These are phyloP conservation scores for Cladosporium phlei DNA, from an alignment of 2,329 filamentous ascomycete species.

Conservation along the genomic window DNA sequence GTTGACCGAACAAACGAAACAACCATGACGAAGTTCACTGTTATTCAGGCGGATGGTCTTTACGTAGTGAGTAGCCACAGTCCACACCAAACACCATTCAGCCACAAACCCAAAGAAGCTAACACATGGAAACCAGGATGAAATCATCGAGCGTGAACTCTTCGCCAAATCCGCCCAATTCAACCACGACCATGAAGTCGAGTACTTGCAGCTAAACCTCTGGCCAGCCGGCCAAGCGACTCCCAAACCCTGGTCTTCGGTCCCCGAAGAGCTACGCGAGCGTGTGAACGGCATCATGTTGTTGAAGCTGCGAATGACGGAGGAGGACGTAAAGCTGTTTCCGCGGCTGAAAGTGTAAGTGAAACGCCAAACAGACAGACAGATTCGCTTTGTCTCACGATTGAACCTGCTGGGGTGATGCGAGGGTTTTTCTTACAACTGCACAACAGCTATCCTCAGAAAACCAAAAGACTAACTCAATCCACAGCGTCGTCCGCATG, in stretches of 20 bases:
- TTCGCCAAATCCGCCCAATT: slow-evolving; percentile 24
- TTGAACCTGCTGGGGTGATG: too few relatives aligned
- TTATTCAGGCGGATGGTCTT: slow-evolving; percentile 29
- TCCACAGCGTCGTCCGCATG: slow-evolving; percentile 28
- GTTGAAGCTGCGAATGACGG: slow-evolving; percentile 27
- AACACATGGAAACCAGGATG: too few relatives aligned
- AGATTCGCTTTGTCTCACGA: too few relatives aligned
- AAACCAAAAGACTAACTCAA: slow-evolving; percentile 1
- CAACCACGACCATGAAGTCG: slow-evolving; percentile 23
- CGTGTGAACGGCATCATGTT: slow-evolving; percentile 28
- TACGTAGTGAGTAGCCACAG: slow-evolving; percentile 18
- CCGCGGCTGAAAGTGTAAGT: slow-evolving; percentile 31
- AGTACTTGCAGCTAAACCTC: slow-evolving; percentile 21
- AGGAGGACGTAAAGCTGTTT: slow-evolving; percentile 25
- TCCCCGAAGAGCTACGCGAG: slow-evolving; percentile 25
- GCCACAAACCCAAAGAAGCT: neutral
- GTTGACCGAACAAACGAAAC: too few relatives aligned
- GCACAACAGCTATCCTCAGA: too few relatives aligned
- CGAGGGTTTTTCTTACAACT: too few relatives aligned
- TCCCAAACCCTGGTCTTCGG: slow-evolving; percentile 26
- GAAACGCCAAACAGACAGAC: too few relatives aligned
- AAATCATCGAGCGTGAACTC: slow-evolving; percentile 24
- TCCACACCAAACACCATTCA: neutral
- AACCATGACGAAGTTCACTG: slow-evolving; percentile 23
- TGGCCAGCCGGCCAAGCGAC: slow-evolving; percentile 22